Evolutionary conservation across 2,329 filamentous ascomycete species (phyloP), one percentile per base, ranked within the genome.

Genomic region (Aspergillus glaucus): DNA sequence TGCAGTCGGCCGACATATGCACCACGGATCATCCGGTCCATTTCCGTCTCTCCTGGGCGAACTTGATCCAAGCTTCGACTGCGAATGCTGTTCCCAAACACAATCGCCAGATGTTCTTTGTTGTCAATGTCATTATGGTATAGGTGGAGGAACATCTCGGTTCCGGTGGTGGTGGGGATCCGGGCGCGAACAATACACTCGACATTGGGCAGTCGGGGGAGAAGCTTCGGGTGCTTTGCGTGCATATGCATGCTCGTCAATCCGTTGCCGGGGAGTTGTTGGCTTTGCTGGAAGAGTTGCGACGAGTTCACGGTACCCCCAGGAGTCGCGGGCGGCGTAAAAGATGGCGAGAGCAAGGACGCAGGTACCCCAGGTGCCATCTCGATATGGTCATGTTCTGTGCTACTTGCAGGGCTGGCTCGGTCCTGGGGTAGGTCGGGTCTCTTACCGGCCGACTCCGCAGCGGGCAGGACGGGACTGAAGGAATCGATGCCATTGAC

Each of bases 51-150:
- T 1, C 72, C 73, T 6, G 70, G 68, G 43, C 67, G 61, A 22
- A 72, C 67, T 12, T 65, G 59, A 56, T 76, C 72, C 44, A 76
- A 79, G 82, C 69, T 78, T 67, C 74, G 83, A 82, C 66, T 81
- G 43, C 93, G 80, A 57, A 97, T 96, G 43, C 84, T 78, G 50
- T 85, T 84, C 2, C 93, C 93, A 68, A 98, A 98, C 0, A 98
- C 93, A 63, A 98, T 97, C 15, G 93, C 93, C 45, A 98, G 74
- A 66, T 98, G 93, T 65, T 98, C 93, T 70, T 98, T 98, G 56
- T 85, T 88, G 68, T 98, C 93, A 6, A 88, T 82, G 60, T 87
- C 87, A 70, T 98, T 98, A 54, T 85, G 85, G 72, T 98, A 98
- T 0, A 97, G 76, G 64, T 98, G 92, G 45, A 98, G 72, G 70